phyloP scores from a whole-genome alignment of 228 moss, liverwort and hornwort species.

The Sphagnum fallax region DNA sequence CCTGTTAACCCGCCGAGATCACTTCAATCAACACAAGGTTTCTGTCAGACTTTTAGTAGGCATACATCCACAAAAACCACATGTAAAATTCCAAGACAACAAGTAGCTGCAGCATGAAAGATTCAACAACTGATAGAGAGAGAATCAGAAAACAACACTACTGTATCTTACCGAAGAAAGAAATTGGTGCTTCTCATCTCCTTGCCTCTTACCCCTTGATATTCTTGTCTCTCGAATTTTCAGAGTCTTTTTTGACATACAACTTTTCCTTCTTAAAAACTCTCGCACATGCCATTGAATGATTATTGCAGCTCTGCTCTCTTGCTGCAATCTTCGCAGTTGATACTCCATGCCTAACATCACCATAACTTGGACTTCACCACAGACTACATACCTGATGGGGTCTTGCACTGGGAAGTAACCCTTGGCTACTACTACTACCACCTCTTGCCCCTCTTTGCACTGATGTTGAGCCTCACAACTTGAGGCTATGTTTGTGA shows the following conservation, averaged over 20 bases:
- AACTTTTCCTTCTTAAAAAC: slow-evolving; percentile 7
- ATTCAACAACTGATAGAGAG: too few relatives aligned
- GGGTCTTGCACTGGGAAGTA: slow-evolving; percentile 19
- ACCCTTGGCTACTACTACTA: slow-evolving; percentile 20
- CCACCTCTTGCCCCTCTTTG: slow-evolving; percentile 2
- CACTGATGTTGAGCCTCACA: neutral
- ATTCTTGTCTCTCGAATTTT: too few relatives aligned
- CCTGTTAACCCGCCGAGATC: slow-evolving; percentile 1
- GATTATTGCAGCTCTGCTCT: slow-evolving; percentile 23
- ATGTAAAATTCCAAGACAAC: too few relatives aligned
- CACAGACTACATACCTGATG: slow-evolving; percentile 9
- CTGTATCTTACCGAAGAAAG: neutral
- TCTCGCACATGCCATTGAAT: slow-evolving; percentile 21
- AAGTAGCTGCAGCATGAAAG: too few relatives aligned
- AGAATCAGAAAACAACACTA: neutral
- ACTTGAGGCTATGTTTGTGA: neutral
- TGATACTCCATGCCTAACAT: slow-evolving; percentile 19
- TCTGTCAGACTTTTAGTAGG: neutral
- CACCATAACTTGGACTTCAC: slow-evolving; percentile 15
- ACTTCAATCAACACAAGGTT: neutral
- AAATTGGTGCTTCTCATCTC: neutral
- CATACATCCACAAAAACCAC: neutral
- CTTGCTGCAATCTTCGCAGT: slow-evolving; percentile 14
- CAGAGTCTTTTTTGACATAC: too few relatives aligned
- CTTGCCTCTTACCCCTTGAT: neutral